These are phyloP conservation scores for Saussurea involucrata DNA, from an alignment of 129 eudicot genomes.

Conservation along the genomic window DNA sequence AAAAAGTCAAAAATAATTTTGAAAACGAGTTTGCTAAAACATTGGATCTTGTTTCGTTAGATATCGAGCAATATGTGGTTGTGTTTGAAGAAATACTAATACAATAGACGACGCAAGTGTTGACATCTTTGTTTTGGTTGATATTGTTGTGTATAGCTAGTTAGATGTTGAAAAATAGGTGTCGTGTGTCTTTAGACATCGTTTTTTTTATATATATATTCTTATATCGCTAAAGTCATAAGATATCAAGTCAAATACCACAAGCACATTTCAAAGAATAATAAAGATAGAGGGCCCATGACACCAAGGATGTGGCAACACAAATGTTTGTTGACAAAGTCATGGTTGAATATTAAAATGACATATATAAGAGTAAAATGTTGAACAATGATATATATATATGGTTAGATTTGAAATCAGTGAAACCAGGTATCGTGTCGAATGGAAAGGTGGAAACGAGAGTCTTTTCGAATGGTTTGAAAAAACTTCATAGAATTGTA, in stretches of 20 bases:
- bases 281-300: not conserved
- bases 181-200: not conserved
- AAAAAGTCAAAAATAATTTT: too few relatives aligned
- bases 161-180: not conserved
- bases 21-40: too few relatives aligned
- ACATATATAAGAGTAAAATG: not conserved
- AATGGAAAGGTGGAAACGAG: not conserved
- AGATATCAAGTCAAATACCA: not conserved
- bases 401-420: not conserved
- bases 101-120: too few relatives aligned
- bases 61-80: too few relatives aligned
- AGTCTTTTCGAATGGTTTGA: not conserved
- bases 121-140: not conserved
- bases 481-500: not conserved
- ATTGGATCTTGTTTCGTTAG: too few relatives aligned
- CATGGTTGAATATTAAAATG: not conserved
- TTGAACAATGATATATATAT: not conserved
- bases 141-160: not conserved
- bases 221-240: not conserved
- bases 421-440: not conserved
- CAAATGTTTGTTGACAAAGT: not conserved
- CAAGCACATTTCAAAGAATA: not conserved
- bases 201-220: not conserved
- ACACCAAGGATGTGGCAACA: not conserved
- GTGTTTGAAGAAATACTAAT: too few relatives aligned